Percentiles rank a stretch among this genome's conserved stretches.
Conservation (phyloP, 2,329 filamentous ascomycete genomes). For the Trichoderma atroviride region DNA sequence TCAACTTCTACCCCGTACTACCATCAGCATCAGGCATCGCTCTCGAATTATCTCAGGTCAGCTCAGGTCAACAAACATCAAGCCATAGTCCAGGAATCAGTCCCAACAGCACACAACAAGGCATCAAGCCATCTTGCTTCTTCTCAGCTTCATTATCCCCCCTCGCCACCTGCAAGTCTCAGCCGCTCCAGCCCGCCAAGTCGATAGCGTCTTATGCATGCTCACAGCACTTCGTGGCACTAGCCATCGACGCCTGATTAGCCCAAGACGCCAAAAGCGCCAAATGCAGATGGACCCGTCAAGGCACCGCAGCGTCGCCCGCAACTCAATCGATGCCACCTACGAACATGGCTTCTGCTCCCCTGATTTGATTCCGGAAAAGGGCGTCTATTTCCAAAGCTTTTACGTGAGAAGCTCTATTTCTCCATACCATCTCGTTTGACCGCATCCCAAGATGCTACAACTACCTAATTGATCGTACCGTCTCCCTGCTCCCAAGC, state of each 20-base stretch:
- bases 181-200: conserved; percentile 16
- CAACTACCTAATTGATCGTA: background rate
- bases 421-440: background rate
- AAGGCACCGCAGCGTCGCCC: conserved; percentile 4
- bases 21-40: background rate
- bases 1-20: background rate
- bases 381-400: background rate
- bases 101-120: background rate
- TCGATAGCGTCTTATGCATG: conserved; percentile 25
- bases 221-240: conserved; percentile 23
- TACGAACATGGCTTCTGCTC: conserved; percentile 12
- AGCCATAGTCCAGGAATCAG: background rate
- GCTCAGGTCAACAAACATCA: background rate
- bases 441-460: background rate
- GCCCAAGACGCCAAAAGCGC: conserved; percentile 1
- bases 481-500: background rate
- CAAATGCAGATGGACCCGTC: background rate
- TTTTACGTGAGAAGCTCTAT: background rate
- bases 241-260: conserved; percentile 20
- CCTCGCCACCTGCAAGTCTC: conserved; percentile 1
- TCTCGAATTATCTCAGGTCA: background rate
- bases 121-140: background rate
- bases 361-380: background rate
- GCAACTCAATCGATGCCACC: conserved; percentile 22
- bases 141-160: background rate